Evolutionary conservation across 2,329 filamentous ascomycete species (phyloP).

Genomic region (Claviceps sp.): DNA sequence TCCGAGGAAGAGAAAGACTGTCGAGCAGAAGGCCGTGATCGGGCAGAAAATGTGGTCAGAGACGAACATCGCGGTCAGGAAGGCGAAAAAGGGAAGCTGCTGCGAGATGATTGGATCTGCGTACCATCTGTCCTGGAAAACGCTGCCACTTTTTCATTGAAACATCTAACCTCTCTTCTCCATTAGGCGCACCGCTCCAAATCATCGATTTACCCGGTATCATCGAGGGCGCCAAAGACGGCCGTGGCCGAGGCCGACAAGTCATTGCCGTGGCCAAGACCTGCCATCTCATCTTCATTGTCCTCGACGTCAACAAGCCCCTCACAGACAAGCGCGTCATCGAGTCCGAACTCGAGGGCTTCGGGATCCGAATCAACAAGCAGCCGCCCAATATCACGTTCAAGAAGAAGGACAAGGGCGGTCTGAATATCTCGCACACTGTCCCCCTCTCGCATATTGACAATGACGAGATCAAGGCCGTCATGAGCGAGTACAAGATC

Average conservation of each 20-base stretch:
- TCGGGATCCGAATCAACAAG: slow-evolving; percentile 97
- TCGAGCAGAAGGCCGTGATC: no score
- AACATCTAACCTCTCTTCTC: neutral
- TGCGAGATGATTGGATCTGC: no score
- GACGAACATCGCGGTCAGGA: no score
- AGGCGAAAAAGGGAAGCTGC: no score
- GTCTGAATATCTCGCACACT: slow-evolving; percentile 90
- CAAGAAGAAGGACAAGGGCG: slow-evolving; percentile 98
- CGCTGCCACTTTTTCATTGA: no score
- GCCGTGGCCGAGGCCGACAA: slow-evolving; percentile 91
- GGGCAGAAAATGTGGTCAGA: no score
- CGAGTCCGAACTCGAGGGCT: slow-evolving; percentile 88
- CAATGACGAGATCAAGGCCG: slow-evolving; percentile 91
- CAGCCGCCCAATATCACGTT: slow-evolving; percentile 95
- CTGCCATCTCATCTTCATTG: slow-evolving; percentile 96
- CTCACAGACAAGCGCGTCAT: slow-evolving; percentile 94
- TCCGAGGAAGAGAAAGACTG: neutral
- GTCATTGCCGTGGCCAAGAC: slow-evolving; percentile 99
- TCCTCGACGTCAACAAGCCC: slow-evolving; percentile 96
- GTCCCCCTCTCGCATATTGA: slow-evolving; percentile 86
- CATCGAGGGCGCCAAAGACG: slow-evolving; percentile 96
- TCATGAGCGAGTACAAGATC: slow-evolving; percentile 95
- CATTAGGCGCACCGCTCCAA: slow-evolving; percentile 71
- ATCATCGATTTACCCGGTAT: slow-evolving; percentile 98
- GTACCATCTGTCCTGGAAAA: no score